phyloP scores from a whole-genome alignment of 1,139 yeast genomes.

The Blastobotrys raffinosifermentans region DNA sequence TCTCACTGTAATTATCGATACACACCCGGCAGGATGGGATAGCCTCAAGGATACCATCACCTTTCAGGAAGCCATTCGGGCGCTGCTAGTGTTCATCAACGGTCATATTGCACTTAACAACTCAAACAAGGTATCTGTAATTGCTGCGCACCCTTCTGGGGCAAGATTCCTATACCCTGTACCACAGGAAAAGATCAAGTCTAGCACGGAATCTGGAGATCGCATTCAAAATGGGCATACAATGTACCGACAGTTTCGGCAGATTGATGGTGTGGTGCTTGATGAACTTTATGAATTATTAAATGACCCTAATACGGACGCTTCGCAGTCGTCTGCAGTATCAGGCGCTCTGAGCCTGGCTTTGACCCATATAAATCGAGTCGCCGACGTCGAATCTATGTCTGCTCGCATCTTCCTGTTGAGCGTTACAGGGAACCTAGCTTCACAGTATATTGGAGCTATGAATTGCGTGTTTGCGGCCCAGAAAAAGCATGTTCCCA shows the following conservation, averaged over 20 bases:
- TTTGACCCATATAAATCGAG: constrained; percentile 70
- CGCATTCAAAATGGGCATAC: constrained; percentile 31
- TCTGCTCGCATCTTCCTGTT: constrained; percentile 70
- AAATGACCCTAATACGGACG: constrained; percentile 13
- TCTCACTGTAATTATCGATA: constrained; percentile 70
- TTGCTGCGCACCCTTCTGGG: constrained; percentile 69
- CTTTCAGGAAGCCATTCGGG: constrained; percentile 51
- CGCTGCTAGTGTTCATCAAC: constrained; percentile 66
- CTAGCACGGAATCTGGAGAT: constrained; percentile 11
- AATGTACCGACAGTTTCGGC: constrained; percentile 83
- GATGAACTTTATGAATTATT: constrained; percentile 51
- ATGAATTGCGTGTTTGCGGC: constrained; percentile 98
- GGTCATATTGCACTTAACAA: constrained; percentile 84
- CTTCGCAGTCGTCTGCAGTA: constrained; percentile 42
- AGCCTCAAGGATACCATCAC: constrained; percentile 42
- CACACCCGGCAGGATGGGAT: constrained; percentile 75
- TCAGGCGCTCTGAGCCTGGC: constrained; percentile 80
- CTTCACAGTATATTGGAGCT: constrained; percentile 80
- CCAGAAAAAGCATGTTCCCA: constrained; percentile 75
- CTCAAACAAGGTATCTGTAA: constrained; percentile 76
- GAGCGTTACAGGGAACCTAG: constrained; percentile 70
- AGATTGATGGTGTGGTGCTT: constrained; percentile 74
- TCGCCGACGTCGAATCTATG: constrained; percentile 34
- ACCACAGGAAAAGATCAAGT: constrained; percentile 13
- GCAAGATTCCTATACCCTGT: constrained; percentile 68